These are phyloP conservation scores for Saccharomycopsis selenospora DNA, from an alignment of 805 yeast genomes.

Conservation along the genomic window DNA sequence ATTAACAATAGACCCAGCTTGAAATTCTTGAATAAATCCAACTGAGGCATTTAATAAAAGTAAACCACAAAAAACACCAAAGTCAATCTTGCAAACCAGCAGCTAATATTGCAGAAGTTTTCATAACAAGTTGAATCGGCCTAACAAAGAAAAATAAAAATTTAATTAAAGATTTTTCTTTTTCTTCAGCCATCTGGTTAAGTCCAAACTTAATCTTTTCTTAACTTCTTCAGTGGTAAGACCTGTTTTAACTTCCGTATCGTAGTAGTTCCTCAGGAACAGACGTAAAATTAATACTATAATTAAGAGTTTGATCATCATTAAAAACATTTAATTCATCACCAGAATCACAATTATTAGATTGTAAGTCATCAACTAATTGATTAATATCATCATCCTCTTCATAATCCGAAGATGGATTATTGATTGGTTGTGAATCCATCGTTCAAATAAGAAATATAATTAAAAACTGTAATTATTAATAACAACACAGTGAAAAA, in stretches of 20 bases:
- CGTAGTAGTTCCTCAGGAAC: conserved; percentile 79
- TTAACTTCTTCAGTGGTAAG: conserved; percentile 66
- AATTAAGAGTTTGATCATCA: conserved; percentile 41
- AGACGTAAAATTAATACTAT: conserved; percentile 46
- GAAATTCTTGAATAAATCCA: conserved; percentile 95
- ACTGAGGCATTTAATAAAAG: conserved; percentile 80
- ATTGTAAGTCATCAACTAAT: conserved; percentile 69
- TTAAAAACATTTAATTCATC: conserved; percentile 45
- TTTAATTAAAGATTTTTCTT: conserved; percentile 69
- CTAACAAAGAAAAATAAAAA: conserved; percentile 83
- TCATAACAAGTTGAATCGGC: conserved; percentile 95
- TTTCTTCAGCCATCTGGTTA: conserved; percentile 84
- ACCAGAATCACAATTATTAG: conserved; percentile 41
- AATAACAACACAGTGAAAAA: too few relatives aligned
- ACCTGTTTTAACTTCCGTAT: conserved; percentile 74
- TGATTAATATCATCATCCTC: conserved; percentile 64
- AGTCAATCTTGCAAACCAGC: conserved; percentile 95
- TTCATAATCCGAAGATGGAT: too few relatives aligned
- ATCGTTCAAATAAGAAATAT: too few relatives aligned
- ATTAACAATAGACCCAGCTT: conserved; percentile 95
- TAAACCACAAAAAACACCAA: conserved; percentile 90
- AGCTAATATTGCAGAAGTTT: conserved; percentile 89
- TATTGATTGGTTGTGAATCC: too few relatives aligned
- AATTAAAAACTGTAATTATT: too few relatives aligned
- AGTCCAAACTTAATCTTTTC: conserved; percentile 80